A percentile compares a stretch with the other conserved stretches of the same genome.
These are phyloP conservation scores for Globisporangium radiosum DNA, from an alignment of 352 stramenopile genomes.

Conservation along the genomic window DNA sequence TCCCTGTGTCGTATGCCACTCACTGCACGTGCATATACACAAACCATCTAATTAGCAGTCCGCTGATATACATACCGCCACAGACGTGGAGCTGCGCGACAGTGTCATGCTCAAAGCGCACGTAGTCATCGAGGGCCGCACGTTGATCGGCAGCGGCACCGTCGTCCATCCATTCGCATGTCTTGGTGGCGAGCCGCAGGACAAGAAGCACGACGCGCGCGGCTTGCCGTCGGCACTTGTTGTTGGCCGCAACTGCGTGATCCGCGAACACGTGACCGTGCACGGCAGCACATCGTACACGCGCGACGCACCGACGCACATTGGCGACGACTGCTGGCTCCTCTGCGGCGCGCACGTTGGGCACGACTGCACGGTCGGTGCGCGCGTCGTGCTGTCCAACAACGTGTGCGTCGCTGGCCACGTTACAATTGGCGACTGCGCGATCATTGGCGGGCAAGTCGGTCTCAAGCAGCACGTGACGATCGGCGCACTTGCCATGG, in stretches of 20 bases:
- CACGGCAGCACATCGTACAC: conserved; percentile 75
- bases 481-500: conserved; percentile 65
- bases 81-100: conserved; percentile 63
- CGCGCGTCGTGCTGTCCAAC: conserved; percentile 73
- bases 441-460: conserved; percentile 73
- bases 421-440: conserved; percentile 64
- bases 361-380: conserved; percentile 59
- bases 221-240: conserved; percentile 20
- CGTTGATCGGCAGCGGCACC: conserved; percentile 43
- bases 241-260: conserved; percentile 66
- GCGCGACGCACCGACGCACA: conserved; percentile 27
- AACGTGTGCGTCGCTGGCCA: conserved; percentile 79
- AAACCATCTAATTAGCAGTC: neutral
- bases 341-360: conserved; percentile 69
- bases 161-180: conserved; percentile 69
- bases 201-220: conserved; percentile 50
- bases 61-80: neutral
- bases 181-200: conserved; percentile 66
- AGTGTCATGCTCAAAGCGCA: conserved; percentile 62
- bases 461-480: conserved; percentile 75
- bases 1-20: neutral
- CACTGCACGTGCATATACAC: neutral
- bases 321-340: conserved; percentile 79
- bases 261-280: conserved; percentile 80
- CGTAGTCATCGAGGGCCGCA: conserved; percentile 70